Evolutionary conservation across 148 eudicot species (phyloP).

Genomic region (Suaeda aralocaspica): DNA sequence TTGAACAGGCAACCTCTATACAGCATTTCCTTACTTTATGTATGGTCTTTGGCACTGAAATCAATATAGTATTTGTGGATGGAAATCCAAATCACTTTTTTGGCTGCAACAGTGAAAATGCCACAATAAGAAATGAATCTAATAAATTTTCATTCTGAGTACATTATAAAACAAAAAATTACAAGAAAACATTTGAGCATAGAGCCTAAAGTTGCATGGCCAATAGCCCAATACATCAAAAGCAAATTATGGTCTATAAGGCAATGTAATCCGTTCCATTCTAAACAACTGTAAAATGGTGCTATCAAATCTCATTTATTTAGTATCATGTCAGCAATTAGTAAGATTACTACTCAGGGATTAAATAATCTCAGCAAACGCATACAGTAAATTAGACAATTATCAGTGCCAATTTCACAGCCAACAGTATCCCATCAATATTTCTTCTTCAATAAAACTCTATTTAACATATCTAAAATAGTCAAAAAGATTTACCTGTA

Average conservation of each 20-base stretch:
- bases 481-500: conserved; percentile 46
- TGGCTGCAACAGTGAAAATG: conserved; percentile 49
- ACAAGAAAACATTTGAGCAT: neutral
- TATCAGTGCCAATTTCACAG: neutral
- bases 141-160: neutral
- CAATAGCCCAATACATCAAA: neutral
- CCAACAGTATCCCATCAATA: neutral
- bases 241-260: neutral
- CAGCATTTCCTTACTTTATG: conserved; percentile 51
- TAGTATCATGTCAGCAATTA: neutral
- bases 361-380: neutral
- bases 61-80: conserved; percentile 71
- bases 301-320: neutral
- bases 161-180: neutral
- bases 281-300: neutral
- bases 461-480: neutral
- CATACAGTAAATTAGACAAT: neutral
- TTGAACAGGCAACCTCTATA: neutral
- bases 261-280: too few relatives aligned
- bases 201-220: conserved; percentile 6
- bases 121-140: conserved; percentile 10
- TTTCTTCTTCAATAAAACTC: neutral
- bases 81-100: conserved; percentile 86
- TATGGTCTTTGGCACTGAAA: conserved; percentile 87
- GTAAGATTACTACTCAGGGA: neutral